phyloP scores from a whole-genome alignment of 257 asterid species.

The Petunia axillaris region DNA sequence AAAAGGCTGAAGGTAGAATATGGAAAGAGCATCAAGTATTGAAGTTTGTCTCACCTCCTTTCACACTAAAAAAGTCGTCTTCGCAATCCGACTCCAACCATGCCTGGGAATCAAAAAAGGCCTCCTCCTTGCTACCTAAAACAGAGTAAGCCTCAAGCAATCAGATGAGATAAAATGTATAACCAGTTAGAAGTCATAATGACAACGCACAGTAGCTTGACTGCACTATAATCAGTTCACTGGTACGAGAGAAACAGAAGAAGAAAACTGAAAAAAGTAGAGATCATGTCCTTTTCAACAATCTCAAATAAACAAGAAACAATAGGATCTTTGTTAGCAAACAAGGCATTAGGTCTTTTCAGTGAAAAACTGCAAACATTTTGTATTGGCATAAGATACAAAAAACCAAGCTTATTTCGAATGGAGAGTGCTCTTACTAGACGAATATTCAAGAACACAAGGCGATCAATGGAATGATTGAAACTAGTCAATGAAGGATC shows the following conservation, averaged over 20 bases:
- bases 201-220: neutral
- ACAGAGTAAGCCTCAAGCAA: conserved; percentile 27
- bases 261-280: neutral
- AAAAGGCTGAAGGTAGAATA: neutral
- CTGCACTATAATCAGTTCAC: neutral
- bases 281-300: neutral
- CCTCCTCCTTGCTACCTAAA: conserved; percentile 78
- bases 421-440: neutral
- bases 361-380: neutral
- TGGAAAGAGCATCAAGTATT: neutral
- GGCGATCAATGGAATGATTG: neutral
- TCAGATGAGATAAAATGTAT: neutral
- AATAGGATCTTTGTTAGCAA: neutral
- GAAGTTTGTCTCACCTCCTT: conserved; percentile 65
- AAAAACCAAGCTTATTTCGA: neutral
- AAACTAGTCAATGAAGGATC: neutral
- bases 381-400: neutral
- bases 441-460: neutral
- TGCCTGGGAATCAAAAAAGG: conserved; percentile 70
- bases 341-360: neutral
- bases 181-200: neutral
- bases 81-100: conserved; percentile 87
- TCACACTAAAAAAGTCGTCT: conserved; percentile 75
- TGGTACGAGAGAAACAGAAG: neutral
- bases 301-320: neutral